Conservation (phyloP, 148 eudicot genomes). For the Rheum nobile region DNA sequence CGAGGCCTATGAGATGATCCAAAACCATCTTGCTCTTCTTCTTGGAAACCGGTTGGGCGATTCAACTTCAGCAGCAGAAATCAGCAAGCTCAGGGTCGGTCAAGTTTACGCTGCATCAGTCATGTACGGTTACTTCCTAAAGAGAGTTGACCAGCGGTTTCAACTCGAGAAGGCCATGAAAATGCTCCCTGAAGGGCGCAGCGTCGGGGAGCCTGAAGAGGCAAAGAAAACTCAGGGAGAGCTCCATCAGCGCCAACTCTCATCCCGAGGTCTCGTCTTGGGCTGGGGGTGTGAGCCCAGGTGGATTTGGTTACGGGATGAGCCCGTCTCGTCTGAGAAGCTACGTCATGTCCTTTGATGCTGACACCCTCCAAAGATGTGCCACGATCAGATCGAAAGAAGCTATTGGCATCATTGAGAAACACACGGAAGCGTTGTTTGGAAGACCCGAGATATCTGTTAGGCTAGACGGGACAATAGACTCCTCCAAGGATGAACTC, state of each 20-base stretch:
- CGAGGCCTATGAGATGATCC: conserved; percentile 93
- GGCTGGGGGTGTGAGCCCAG: conserved; percentile 38
- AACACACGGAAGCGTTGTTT: conserved; percentile 92
- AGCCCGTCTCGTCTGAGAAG: conserved; percentile 59
- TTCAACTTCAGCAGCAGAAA: conserved; percentile 50
- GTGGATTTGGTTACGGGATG: conserved; percentile 41
- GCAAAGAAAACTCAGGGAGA: conserved; percentile 14
- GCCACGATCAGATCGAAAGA: conserved; percentile 78
- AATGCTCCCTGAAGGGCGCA: conserved; percentile 50
- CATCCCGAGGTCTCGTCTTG: conserved; percentile 61
- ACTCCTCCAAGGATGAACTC: conserved; percentile 60
- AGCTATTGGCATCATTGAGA: conserved; percentile 73
- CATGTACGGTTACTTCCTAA: conserved; percentile 95
- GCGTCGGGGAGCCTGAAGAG: conserved; percentile 18
- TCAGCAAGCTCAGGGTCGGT: conserved; percentile 84
- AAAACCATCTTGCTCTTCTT: conserved; percentile 78
- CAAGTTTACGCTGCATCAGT: conserved; percentile 96
- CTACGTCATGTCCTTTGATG: conserved; percentile 88
- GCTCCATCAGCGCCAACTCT: background rate
- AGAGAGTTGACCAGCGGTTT: conserved; percentile 82
- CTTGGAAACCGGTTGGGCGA: conserved; percentile 67
- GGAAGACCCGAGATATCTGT: conserved; percentile 76
- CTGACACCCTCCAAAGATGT: conserved; percentile 65
- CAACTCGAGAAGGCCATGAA: conserved; percentile 87
- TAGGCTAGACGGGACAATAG: conserved; percentile 70